These are phyloP conservation scores for Acacia pycnantha DNA, from an alignment of 331 rosid genomes.

Conservation along the genomic window DNA sequence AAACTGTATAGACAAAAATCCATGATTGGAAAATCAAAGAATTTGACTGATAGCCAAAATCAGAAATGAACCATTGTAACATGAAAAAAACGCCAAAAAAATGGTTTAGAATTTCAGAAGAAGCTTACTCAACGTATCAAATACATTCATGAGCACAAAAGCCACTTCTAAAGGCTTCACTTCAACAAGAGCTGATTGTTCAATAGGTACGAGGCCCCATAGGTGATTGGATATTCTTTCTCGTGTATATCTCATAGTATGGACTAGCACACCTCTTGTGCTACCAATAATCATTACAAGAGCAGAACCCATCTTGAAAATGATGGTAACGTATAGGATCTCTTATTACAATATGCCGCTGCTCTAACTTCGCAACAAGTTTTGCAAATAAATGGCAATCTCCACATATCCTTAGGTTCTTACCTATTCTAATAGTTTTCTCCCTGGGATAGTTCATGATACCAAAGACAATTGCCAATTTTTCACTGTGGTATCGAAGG, in stretches of 20 bases:
- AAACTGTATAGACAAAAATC: background rate
- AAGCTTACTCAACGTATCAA: constrained; percentile 16
- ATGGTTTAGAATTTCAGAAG: background rate
- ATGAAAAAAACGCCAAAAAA: background rate
- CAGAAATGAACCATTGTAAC: constrained; percentile 1
- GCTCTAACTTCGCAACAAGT: constrained; percentile 57
- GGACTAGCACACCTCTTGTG: constrained; percentile 10
- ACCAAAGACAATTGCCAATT: constrained; percentile 73
- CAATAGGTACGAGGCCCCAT: constrained; percentile 1
- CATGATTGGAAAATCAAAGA: background rate
- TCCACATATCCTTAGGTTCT: constrained; percentile 89
- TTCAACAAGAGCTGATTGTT: background rate
- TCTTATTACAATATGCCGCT: constrained; percentile 67
- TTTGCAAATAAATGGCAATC: constrained; percentile 88
- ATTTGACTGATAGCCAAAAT: background rate
- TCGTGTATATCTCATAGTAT: background rate
- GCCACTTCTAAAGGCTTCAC: constrained; percentile 22
- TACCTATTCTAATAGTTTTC: constrained; percentile 71
- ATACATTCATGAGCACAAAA: constrained; percentile 4
- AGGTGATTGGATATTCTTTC: background rate
- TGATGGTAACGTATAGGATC: constrained; percentile 93
- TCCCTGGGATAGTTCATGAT: constrained; percentile 67
- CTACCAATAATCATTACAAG: constrained; percentile 65
- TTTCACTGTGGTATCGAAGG: constrained; percentile 79
- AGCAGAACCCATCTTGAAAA: constrained; percentile 74